These are phyloP conservation scores for Picea glauca DNA, from an alignment of 75 land plant genomes.

Conservation along the genomic window DNA sequence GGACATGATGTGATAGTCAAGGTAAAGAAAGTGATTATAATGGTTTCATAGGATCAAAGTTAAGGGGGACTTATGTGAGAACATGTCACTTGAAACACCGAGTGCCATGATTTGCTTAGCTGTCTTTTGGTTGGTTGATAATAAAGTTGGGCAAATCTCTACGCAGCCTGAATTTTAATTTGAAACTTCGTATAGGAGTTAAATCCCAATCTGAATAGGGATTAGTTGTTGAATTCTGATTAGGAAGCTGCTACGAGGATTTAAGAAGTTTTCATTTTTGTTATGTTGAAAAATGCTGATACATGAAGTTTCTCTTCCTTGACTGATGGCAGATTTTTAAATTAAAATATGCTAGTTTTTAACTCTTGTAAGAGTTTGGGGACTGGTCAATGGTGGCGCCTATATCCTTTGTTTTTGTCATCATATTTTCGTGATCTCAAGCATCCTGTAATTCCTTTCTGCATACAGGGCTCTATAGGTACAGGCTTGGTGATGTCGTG, in stretches of 20 bases:
- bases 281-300: neutral
- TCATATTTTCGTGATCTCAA: neutral
- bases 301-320: neutral
- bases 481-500: conserved; percentile 68
- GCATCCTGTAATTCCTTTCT: neutral
- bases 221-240: neutral
- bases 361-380: too few relatives aligned
- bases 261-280: neutral
- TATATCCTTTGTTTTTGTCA: too few relatives aligned
- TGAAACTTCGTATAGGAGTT: neutral
- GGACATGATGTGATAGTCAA: too few relatives aligned
- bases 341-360: neutral
- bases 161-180: neutral
- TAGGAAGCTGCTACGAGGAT: neutral
- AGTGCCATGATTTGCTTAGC: neutral
- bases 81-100: neutral
- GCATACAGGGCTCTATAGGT: conserved; percentile 48
- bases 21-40: too few relatives aligned
- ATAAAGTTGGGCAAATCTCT: neutral
- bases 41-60: too few relatives aligned
- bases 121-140: neutral
- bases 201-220: neutral
- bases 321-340: neutral
- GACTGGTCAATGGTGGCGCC: too few relatives aligned
- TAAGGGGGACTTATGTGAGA: neutral